Evolutionary conservation across 805 yeast genomes (phyloP).

Genomic region (Candida sphagnicola): DNA sequence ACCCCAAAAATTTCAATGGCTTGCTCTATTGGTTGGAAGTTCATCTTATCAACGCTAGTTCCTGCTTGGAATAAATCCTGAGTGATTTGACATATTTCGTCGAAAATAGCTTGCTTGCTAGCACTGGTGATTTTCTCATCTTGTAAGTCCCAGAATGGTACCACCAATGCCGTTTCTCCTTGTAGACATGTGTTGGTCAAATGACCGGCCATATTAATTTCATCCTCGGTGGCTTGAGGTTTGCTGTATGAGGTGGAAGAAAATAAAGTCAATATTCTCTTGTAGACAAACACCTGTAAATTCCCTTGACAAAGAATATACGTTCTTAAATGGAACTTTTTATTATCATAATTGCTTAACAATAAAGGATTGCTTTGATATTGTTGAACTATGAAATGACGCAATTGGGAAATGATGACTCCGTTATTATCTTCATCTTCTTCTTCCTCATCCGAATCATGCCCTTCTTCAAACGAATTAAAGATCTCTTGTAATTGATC

Average conservation of each 20-base stretch:
- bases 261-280: conserved; percentile 77
- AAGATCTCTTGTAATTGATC: conserved; percentile 81
- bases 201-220: conserved; percentile 62
- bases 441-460: conserved; percentile 57
- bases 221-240: conserved; percentile 23
- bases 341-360: conserved; percentile 51
- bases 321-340: conserved; percentile 86
- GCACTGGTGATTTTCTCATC: conserved; percentile 28
- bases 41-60: conserved; percentile 69
- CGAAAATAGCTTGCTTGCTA: conserved; percentile 41
- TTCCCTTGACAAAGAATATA: conserved; percentile 78
- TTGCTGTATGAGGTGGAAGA: conserved; percentile 50
- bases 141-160: conserved; percentile 55
- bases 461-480: conserved; percentile 80
- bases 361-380: conserved; percentile 70
- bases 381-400: conserved; percentile 89
- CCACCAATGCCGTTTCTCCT: conserved; percentile 49
- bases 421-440: conserved; percentile 48
- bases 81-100: conserved; percentile 57
- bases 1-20: conserved; percentile 87
- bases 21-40: conserved; percentile 75
- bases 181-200: conserved; percentile 94
- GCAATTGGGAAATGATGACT: conserved; percentile 76
- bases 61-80: conserved; percentile 82
- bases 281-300: conserved; percentile 73